A percentile compares a stretch with the other conserved stretches of the same genome.
These are phyloP conservation scores for Komagataella pseudopastoris DNA, from an alignment of 805 yeast genomes.

Conservation along the genomic window DNA sequence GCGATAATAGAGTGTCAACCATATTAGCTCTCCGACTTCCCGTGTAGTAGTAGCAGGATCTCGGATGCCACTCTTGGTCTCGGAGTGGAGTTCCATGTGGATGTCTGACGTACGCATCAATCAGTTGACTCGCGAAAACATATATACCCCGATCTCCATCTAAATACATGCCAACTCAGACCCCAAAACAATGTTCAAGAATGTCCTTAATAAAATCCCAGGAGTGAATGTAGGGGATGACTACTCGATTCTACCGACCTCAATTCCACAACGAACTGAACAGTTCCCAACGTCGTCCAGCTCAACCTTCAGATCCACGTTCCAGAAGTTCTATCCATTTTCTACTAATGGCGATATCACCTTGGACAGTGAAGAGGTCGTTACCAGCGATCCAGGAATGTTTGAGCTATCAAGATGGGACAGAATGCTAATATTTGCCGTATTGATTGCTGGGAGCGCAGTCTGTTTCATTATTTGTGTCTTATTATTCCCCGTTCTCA, in stretches of 20 bases:
- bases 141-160: background rate
- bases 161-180: background rate
- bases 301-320: constrained; percentile 1
- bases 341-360: constrained; percentile 2
- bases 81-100: background rate
- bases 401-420: constrained; percentile 56
- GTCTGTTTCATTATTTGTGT: constrained; percentile 68
- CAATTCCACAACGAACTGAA: background rate
- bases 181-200: background rate
- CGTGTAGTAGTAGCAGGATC: background rate
- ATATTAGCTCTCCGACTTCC: background rate
- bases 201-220: background rate
- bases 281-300: background rate
- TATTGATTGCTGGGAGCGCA: constrained; percentile 56
- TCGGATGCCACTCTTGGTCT: background rate
- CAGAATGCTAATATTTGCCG: constrained; percentile 57
- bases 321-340: constrained; percentile 5
- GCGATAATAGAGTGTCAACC: background rate
- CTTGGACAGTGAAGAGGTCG: constrained; percentile 9
- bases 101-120: background rate
- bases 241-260: background rate
- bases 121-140: background rate
- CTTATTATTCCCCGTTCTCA: constrained; percentile 70
- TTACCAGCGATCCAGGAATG: constrained; percentile 29
- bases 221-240: background rate